phyloP scores from a whole-genome alignment of 192 early-diverging fungal species.

The Coemansia sp. region DNA sequence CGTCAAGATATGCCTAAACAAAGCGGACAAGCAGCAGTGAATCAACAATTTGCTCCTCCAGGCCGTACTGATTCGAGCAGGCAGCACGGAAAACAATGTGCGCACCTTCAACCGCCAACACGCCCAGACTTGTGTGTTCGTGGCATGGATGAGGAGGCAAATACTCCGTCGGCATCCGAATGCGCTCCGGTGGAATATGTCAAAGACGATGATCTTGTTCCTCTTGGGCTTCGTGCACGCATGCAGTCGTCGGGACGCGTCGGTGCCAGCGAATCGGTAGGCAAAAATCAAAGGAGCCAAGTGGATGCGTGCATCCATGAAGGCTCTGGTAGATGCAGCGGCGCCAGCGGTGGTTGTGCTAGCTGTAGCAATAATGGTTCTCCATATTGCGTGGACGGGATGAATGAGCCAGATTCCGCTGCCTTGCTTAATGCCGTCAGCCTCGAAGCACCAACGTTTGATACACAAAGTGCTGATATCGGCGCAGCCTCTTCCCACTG shows the following conservation, averaged over 20 bases:
- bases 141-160: not conserved
- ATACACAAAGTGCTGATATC: conserved; percentile 1
- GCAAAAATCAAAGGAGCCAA: not conserved
- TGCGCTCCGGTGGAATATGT: not conserved
- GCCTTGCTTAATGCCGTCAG: not conserved
- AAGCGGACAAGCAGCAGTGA: not conserved
- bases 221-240: not conserved
- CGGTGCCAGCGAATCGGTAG: conserved; percentile 1
- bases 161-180: not conserved
- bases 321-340: not conserved
- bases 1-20: not conserved
- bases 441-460: not conserved
- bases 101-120: not conserved
- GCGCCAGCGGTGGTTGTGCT: not conserved
- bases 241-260: not conserved
- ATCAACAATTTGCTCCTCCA: not conserved
- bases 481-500: conserved; percentile 1
- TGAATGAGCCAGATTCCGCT: not conserved
- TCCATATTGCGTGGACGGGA: not conserved
- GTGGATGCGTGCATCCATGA: not conserved
- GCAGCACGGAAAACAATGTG: not conserved
- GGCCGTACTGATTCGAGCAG: not conserved
- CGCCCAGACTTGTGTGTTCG: not conserved
- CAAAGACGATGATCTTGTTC: not conserved
- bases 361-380: conserved; percentile 1